Evolutionary conservation across 2,329 filamentous ascomycete species (phyloP), one percentile per base, ranked within the genome.

Genomic region (Colletotrichum australisinense): DNA sequence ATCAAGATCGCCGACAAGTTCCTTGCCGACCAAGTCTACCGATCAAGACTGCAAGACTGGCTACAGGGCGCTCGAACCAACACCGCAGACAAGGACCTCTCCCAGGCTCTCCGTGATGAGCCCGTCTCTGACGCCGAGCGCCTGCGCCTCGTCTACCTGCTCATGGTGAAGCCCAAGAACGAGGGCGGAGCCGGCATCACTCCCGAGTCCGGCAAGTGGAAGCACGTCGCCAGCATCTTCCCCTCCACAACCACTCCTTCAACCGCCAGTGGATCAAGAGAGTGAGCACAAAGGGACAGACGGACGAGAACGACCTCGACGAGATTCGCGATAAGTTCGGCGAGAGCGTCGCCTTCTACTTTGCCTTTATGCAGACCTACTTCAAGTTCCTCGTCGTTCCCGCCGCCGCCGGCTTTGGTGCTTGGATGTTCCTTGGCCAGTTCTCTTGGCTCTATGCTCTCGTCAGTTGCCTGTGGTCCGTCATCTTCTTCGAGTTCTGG

Each of bases 401-500:
- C 0, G 94, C 95, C 1, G 91, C 87, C 5, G 92, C 97, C 77
- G 96, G 96, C 3, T 87, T 94, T 53, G 87, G 89, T 1, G 90
- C 93, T 14, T 98, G 95, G 94, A 82, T 95, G 35, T 85, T 97
- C n/a, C 86, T 98, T 0, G 95, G 95, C 9, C 90, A 93, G 70
- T 98, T 95, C 83, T 98, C 95, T 1, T 90, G 92, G 70, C 83
- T 95, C 63, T 98, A 97, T 78, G 94, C 93, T 16, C 82, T 95
- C 1, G 87, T 93, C 57, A 95, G 93, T 79, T 93, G 92, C 42
- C 84, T 98, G n/a, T 98, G 95, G 94, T 93, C 93, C 70, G 92
- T 97, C 3, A 86, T 96, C 60, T 98, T 98, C 80, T 93, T 97
- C 69, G 96, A 98, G 81, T 98, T 94, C 83, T 98, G 96, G 96